Conservation (phyloP, 139 green algal genomes). For the Tetraselmis striata region DNA sequence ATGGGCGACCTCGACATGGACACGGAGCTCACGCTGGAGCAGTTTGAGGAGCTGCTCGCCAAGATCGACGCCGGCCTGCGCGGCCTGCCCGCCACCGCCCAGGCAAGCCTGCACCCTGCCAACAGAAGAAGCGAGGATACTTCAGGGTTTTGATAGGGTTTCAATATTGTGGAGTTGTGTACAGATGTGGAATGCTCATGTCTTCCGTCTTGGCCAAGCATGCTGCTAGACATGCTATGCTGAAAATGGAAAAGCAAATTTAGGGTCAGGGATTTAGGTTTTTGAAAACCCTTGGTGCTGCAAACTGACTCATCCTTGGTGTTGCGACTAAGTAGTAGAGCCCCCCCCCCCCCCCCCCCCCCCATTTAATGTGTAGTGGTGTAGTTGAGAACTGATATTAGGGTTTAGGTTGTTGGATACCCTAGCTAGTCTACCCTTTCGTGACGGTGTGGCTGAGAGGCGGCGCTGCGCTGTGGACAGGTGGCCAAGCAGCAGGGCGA, state of each 20-base stretch:
- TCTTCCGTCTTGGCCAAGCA: not conserved
- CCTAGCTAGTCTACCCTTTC: not conserved
- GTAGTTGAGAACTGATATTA: too few relatives aligned
- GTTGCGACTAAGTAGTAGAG: too few relatives aligned
- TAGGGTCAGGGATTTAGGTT: not conserved
- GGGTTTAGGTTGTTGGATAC: not conserved
- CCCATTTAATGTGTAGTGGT: too few relatives aligned
- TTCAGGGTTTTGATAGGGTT: not conserved
- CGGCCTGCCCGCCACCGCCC: slow-evolving; percentile 72
- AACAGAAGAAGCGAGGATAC: too few relatives aligned
- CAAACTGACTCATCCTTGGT: too few relatives aligned
- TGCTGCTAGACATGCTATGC: not conserved
- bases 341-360: too few relatives aligned
- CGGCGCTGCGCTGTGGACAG: slow-evolving; percentile 15
- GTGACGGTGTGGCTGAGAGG: too few relatives aligned
- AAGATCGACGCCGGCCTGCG: slow-evolving; percentile 62
- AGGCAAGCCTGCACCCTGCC: slow-evolving; percentile 29
- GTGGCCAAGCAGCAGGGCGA: slow-evolving; percentile 50
- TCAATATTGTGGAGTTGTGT: not conserved
- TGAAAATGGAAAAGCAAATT: not conserved
- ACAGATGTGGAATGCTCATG: too few relatives aligned
- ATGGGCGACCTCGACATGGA: slow-evolving; percentile 27
- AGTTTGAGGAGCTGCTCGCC: slow-evolving; percentile 68
- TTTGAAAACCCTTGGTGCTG: not conserved
- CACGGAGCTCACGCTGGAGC: slow-evolving; percentile 39